Base-by-base conservation (phyloP, 2,329 filamentous ascomycete genomes). In the Microcera coccophila region DNA sequence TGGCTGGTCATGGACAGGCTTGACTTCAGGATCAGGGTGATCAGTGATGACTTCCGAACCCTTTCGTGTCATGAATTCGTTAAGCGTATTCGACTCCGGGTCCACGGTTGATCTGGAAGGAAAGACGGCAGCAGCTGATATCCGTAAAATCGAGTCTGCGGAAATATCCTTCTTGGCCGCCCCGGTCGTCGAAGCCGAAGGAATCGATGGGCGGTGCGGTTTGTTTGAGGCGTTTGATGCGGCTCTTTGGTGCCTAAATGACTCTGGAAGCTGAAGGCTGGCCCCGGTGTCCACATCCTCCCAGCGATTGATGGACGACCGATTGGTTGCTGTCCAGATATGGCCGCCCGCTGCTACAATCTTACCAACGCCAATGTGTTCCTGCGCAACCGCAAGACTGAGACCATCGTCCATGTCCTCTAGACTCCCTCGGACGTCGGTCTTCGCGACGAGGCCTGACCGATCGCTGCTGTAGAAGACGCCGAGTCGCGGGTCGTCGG, bases 381-480 rank as follows among this genome's bases (percentile, higher is more conserved):
- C 93, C 62, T 96, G 88, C 39, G 88, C 87, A 5, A 95, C 75
- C n/a, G 91, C 91, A 12, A 97, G 75, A 12, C 88, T 95, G 7
- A 95, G 70, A 1, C 91, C 93, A 57, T 95, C 87, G 57, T 96
- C 90, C 66, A 91, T 77, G 50, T 75, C 67, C 16, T 70, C 70
- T 10, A 83, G 75, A 44, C 82, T 81, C 11, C 78, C 78, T 51
- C 90, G 79, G 19, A 91, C 85, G 62, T 98, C 93, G 1, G 91
- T 97, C 73, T 97, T 98, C 41, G 90, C 91, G n/a, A 98, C 84
- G 48, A 96, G 69, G 3, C 93, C 93, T 1, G 89, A 90, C 39
- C 91, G 84, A 66, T 98, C 93, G 55, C 85, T 87, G 42, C 91
- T 97, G 70, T 97, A 97, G 66, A 98, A 97, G 21, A 95, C 79